Evolutionary conservation across 176 grass and related monocot genomes (phyloP).

Genomic region (Bromus sterilis): DNA sequence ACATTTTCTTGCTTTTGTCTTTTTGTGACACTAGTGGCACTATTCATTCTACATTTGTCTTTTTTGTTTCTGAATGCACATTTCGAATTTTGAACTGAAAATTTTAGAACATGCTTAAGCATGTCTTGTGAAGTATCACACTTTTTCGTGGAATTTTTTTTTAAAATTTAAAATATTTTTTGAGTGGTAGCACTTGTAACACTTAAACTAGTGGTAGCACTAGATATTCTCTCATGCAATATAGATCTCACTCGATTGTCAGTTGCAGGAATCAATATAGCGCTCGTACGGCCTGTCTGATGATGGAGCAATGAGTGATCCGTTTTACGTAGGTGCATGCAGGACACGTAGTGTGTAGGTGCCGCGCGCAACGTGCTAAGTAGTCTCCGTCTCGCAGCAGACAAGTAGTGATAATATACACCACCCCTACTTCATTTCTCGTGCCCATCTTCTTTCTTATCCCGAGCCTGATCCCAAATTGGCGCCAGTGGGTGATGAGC

Average conservation of each 20-base stretch:
- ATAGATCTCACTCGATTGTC: not conserved
- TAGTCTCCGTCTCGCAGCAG: not conserved
- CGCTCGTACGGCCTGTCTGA: not conserved
- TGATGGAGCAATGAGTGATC: not conserved
- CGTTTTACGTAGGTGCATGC: not conserved
- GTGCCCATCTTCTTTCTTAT: not conserved
- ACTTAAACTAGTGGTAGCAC: no score
- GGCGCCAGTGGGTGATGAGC: not conserved
- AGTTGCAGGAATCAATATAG: not conserved
- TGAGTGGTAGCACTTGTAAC: no score
- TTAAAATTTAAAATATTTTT: no score
- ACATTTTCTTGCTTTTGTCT: no score
- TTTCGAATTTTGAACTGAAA: no score
- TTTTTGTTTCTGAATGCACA: no score
- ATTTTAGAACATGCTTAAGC: no score
- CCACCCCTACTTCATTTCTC: not conserved
- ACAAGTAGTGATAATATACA: not conserved
- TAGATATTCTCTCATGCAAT: no score
- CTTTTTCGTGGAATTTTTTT: no score
- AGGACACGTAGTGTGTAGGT: not conserved
- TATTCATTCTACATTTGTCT: no score
- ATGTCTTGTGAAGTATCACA: no score
- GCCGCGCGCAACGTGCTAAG: not conserved
- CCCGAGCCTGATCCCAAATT: not conserved
- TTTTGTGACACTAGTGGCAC: no score